These are phyloP conservation scores for Kurtzmaniella quercitrusa DNA, from an alignment of 1,139 yeast species.

Conservation along the genomic window DNA sequence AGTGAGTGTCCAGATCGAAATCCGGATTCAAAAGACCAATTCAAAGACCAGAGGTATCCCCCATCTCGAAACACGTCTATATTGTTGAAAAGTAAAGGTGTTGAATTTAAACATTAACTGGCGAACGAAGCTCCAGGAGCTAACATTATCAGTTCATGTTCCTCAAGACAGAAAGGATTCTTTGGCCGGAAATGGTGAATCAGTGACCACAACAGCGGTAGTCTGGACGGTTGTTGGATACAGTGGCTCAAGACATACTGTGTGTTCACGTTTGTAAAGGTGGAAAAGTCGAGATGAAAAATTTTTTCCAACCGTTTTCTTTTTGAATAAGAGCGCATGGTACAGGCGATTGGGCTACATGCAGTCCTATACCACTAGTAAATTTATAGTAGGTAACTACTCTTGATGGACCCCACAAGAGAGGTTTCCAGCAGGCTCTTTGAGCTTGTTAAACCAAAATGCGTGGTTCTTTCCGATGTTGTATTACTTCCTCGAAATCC, in stretches of 20 bases:
- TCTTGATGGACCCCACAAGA: background rate
- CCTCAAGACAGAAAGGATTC: constrained; percentile 4
- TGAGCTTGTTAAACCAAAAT: constrained; percentile 27
- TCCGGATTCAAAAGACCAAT: constrained; percentile 32
- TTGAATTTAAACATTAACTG: background rate
- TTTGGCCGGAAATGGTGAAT: constrained; percentile 1
- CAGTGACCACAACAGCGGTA: background rate
- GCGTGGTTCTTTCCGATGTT: constrained; percentile 27
- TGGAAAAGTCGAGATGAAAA: background rate
- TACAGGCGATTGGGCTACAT: too few species aligned
- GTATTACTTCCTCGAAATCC: constrained; percentile 14
- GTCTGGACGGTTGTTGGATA: background rate
- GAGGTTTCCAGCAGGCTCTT: constrained; percentile 29
- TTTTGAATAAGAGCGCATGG: background rate
- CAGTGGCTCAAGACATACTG: background rate
- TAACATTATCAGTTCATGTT: constrained; percentile 2
- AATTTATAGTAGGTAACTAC: background rate
- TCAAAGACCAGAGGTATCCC: constrained; percentile 22
- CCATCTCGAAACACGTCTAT: constrained; percentile 21
- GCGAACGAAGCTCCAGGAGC: background rate
- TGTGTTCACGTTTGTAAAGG: background rate
- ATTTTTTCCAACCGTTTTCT: background rate
- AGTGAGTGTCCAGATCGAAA: constrained; percentile 35
- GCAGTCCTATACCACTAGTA: background rate
- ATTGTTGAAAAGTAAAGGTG: constrained; percentile 14